Conservation (phyloP, 202 grass and related monocot species). For the Carex sylvatica region DNA sequence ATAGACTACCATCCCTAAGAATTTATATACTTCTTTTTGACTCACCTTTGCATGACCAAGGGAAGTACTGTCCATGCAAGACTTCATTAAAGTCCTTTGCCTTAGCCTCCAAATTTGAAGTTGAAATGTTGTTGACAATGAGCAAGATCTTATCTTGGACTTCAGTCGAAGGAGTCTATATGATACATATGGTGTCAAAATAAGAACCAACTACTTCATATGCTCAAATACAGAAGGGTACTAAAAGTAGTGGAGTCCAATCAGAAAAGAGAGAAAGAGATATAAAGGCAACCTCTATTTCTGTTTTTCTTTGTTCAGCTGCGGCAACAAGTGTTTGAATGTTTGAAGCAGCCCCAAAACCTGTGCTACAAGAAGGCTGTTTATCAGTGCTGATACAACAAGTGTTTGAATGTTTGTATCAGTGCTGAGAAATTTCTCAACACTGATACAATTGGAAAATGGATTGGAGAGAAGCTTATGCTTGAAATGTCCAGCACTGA, state of each 20-base stretch:
- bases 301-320: constrained; percentile 83
- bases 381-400: too few species aligned
- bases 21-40: not conserved
- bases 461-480: too few species aligned
- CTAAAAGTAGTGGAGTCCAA: too few species aligned
- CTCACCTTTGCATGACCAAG: constrained; percentile 98
- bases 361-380: constrained; percentile 60
- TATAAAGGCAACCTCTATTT: constrained; percentile 59
- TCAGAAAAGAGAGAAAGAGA: not conserved
- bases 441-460: too few species aligned
- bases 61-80: constrained; percentile 69
- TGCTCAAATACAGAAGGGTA: too few species aligned
- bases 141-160: constrained; percentile 95
- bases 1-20: not conserved
- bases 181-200: constrained; percentile 29
- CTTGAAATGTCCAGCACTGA: too few species aligned
- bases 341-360: constrained; percentile 89
- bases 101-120: constrained; percentile 75
- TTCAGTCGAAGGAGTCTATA: constrained; percentile 77
- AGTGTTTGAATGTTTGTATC: too few species aligned
- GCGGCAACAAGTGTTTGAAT: constrained; percentile 97
- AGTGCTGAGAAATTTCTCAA: too few species aligned
- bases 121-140: constrained; percentile 98
- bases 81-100: constrained; percentile 87
- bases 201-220: not conserved